A percentile compares a stretch with the other conserved stretches of the same genome.
Evolutionary conservation across 2,329 filamentous ascomycete genomes (phyloP).

Genomic region (Claviceps humidiphila): DNA sequence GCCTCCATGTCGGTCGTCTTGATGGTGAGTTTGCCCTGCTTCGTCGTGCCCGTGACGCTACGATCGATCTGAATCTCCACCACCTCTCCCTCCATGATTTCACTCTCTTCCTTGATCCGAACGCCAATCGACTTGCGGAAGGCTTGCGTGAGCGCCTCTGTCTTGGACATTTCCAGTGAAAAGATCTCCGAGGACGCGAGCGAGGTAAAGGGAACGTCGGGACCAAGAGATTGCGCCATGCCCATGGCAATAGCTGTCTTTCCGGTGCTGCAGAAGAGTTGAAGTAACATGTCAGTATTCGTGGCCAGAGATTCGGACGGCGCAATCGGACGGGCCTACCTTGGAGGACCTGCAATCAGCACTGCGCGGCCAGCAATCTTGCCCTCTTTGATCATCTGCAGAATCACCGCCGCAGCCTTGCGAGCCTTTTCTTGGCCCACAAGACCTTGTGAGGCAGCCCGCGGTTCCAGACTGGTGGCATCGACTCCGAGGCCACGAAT

Average conservation of each 20-base stretch:
- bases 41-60: slow-evolving; percentile 89
- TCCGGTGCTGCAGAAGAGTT: slow-evolving; percentile 54
- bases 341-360: slow-evolving; percentile 86
- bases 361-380: slow-evolving; percentile 95
- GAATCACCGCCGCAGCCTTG: slow-evolving; percentile 87
- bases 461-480: slow-evolving; percentile 76
- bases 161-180: slow-evolving; percentile 98
- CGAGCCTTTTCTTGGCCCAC: slow-evolving; percentile 94
- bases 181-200: slow-evolving; percentile 95
- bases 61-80: slow-evolving; percentile 98
- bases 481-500: slow-evolving; percentile 93
- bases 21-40: slow-evolving; percentile 97
- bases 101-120: slow-evolving; percentile 95
- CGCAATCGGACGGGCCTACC: slow-evolving; percentile 25
- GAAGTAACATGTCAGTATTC: neutral
- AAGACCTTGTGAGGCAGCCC: slow-evolving; percentile 74
- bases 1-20: slow-evolving; percentile 99
- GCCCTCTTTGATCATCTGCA: slow-evolving; percentile 98
- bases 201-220: slow-evolving; percentile 93
- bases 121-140: slow-evolving; percentile 98
- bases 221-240: slow-evolving; percentile 89
- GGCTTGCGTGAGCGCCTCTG: slow-evolving; percentile 93
- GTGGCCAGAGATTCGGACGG: neutral
- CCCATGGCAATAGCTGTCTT: slow-evolving; percentile 99
- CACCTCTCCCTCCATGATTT: slow-evolving; percentile 98